phyloP scores from a whole-genome alignment of 306 rosid genomes.

The Quercus engelmannii region DNA sequence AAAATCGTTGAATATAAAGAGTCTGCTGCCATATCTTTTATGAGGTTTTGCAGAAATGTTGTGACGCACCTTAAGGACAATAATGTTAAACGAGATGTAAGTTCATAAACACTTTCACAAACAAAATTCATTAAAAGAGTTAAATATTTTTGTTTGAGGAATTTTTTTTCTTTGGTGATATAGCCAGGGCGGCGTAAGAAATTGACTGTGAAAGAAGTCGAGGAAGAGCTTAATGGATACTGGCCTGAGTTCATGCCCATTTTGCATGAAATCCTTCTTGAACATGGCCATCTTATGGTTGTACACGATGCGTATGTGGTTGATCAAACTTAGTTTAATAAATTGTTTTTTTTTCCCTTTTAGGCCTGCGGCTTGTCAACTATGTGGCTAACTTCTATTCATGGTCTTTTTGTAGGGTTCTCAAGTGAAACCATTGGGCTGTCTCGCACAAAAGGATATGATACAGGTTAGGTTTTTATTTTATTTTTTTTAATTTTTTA shows the following conservation, averaged over 20 bases:
- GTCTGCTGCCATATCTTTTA: background rate
- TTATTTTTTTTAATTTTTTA: background rate
- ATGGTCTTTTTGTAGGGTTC: background rate
- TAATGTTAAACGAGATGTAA: background rate
- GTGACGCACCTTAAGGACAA: background rate
- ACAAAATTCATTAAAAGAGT: background rate
- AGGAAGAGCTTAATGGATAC: background rate
- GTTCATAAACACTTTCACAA: background rate
- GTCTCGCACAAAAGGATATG: background rate
- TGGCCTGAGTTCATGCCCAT: constrained; percentile 5
- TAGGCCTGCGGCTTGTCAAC: background rate
- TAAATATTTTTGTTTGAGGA: background rate
- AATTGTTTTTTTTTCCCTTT: background rate
- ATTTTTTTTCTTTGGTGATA: background rate
- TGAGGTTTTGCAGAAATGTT: background rate
- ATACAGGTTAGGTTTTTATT: background rate
- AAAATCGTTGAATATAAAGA: background rate
- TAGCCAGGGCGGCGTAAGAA: background rate
- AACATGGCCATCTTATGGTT: background rate
- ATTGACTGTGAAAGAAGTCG: background rate
- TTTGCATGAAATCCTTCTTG: background rate
- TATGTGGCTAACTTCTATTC: background rate
- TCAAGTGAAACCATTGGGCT: background rate
- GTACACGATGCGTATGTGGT: constrained; percentile 1
- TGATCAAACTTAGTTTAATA: background rate